Base-by-base conservation (phyloP, 495 filamentous ascomycete species). In the Aspergillus bridgeri region DNA sequence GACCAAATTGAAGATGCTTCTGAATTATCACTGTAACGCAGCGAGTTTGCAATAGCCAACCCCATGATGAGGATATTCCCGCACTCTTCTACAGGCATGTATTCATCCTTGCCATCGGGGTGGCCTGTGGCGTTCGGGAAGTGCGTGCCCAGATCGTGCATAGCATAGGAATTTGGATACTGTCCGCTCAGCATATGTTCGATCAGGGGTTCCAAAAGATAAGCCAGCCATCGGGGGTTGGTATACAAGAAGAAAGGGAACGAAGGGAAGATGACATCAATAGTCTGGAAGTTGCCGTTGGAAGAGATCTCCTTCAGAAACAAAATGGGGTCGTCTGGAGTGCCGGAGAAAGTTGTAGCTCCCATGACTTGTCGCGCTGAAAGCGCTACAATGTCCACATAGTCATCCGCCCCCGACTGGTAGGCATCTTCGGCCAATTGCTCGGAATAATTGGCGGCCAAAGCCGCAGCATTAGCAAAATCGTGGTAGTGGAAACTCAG, bases 1-100 rank as follows among this genome's bases (percentile, higher is more conserved):
- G 81, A 75, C 81, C 81, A 83, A 7, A 78, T 65, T 11, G 81
- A 83, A 2, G 73, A 69, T 18, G 79, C 78, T 18, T 79, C 78
- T 13, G 82, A 80, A 53, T 84, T 75, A 3, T 80, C 79, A 49
- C 86, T 77, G 60, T 94, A 91, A 25, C 73, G 82, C 24, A 96
- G 74, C 1, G 89, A 88, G 64, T 96, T 95, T 11, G 89, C 87
- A 46, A 96, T 74, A 0, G 91, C 88, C 49, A 98, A 77, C 0
- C 87, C 92, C 92, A 98, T 95, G 68, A 96, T 96, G 33, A 98
- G 74, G 79, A 98, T 98, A 62, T 98, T 90, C 3, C 93, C 93
- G 63, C 93, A 96, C 66, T 98, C 93, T 65, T 98, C 93, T 2
- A 98, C 89, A 0, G 93, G 93, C 93, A 98, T 98, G 57, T 96